Evolutionary conservation across 768 basidiomycete species (phyloP), one percentile per base, ranked within the genome.

Genomic region (Amanita pseudoporphyria): DNA sequence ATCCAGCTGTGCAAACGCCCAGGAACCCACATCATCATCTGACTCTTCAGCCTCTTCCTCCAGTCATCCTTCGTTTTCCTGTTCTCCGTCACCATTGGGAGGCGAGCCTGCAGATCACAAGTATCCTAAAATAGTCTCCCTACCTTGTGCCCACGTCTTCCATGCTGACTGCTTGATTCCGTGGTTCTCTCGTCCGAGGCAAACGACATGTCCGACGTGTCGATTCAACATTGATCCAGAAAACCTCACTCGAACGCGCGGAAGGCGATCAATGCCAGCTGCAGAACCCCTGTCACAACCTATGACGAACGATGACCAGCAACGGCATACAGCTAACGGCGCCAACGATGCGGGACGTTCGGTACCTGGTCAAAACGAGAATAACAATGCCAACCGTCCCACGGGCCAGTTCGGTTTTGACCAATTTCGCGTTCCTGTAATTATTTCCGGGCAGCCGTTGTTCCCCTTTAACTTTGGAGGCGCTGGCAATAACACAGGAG

Each of bases 171-270:
- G 87, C 63, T 74, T 90, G 31, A 61, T 84, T 9, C 87, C 87
- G 1, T 90, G 87, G 87, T 90, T 90, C 62, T 78, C 87, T 3
- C 71, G 84, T 51, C 83, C 86, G 9, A 73, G 71, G 37, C 83
- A 84, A 55, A 88, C 87, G 16, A 89, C 87, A 1, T 90, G 87
- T 56, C 87, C 87, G 0, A 85, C 84, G 0, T 90, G 87, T 64
- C 69, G 87, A 54, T 90, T 90, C 57, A 81, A 90, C 54, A 77
- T 90, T 47, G 87, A 90, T 58, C 87, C 87, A 0, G 81, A 87
- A 49, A 81, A 81, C 50, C 62, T 88, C 40, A 87, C 84, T 0
- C 78, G 70, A 46, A 63, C 61, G 10, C 59, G 64, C 13, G 53
- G 63, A 16, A 54, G 64, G 22, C 57, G 57, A 39, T 54, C 45